phyloP scores from a whole-genome alignment of 2,329 filamentous ascomycete species.

The Cladophialophora exuberans region DNA sequence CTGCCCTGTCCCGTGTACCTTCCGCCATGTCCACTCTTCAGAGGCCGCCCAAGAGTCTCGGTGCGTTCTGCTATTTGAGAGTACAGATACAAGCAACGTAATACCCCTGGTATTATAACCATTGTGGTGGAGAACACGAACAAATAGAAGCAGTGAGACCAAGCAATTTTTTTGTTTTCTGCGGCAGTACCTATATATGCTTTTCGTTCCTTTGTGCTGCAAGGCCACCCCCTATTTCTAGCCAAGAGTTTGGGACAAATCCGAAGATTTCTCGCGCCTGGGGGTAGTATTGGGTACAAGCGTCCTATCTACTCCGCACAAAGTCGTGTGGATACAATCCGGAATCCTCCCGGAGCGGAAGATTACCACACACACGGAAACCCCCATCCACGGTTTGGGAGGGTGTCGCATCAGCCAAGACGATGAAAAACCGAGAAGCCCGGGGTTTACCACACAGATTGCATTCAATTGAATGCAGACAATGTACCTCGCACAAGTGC shows the following conservation, averaged over 20 bases:
- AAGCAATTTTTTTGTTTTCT: no score
- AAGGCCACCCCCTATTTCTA: background rate
- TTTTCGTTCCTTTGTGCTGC: no score
- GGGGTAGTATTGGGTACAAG: background rate
- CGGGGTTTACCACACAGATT: conserved; percentile 1
- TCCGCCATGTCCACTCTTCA: no score
- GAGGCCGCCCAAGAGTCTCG: no score
- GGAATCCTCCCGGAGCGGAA: conserved; percentile 14
- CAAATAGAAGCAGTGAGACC: no score
- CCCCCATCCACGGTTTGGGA: background rate
- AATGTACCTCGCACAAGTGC: conserved; percentile 1
- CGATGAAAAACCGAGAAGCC: conserved; percentile 4
- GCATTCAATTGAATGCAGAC: background rate
- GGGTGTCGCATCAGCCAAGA: no score
- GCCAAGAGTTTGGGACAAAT: background rate
- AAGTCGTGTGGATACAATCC: conserved; percentile 4
- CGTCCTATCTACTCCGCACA: background rate
- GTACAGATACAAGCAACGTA: no score
- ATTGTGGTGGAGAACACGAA: no score
- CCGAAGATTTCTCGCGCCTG: background rate
- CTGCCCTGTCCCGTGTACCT: no score
- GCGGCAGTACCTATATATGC: no score
- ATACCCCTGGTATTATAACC: no score
- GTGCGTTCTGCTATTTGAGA: no score
- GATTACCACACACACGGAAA: background rate